Base-by-base conservation (phyloP, 768 basidiomycete genomes). In the Hypholoma sublateritium region DNA sequence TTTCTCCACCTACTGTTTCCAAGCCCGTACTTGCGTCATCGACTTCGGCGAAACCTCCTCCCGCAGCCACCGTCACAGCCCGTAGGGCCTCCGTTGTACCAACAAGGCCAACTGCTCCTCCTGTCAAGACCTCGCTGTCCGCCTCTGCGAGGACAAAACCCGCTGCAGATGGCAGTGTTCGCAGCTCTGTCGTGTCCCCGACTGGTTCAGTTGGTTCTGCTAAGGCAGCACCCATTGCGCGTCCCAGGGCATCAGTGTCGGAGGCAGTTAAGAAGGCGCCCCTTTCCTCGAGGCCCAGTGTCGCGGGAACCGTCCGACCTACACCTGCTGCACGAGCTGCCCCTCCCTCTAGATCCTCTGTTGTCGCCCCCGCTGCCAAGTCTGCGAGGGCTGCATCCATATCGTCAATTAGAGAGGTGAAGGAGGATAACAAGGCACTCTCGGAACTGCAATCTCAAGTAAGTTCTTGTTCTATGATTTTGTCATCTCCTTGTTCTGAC, bases 361-460 rank as follows among this genome's bases (percentile, higher is more conserved):
- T 76, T 24, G 59, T 76, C 14, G 63, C 72, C 43, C 61, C 71
- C 50, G 64, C 74, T 25, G 62, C 75, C 8, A 81, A 75, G 54
- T 59, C 82, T 41, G 69, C 80, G 53, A 77, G 82, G 16, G 70
- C 81, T 25, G 64, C 82, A 22, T 91, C 90, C 13, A 84, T 91
- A 47, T 80, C 87, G n/a, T 90, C 90, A 8, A 85, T 91, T 57
- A 80, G 78, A 57, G 91, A 91, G 63, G 74, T 87, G 16, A 83
- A 80, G 59, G 86, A 85, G 59, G 85, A 83, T 50, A 58, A 36
- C 16, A 69, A 82, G 64, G 79, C 70, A 12, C 59, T 84, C 19
- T 78, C 79, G 55, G 87, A 83, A 53, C 65, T 90, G 16, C 84
- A 86, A 67, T 74, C 67, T 48, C 84, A 89, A 80, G 89, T 82